phyloP scores from a whole-genome alignment of 768 basidiomycete species.

The Podaxis sp. region DNA sequence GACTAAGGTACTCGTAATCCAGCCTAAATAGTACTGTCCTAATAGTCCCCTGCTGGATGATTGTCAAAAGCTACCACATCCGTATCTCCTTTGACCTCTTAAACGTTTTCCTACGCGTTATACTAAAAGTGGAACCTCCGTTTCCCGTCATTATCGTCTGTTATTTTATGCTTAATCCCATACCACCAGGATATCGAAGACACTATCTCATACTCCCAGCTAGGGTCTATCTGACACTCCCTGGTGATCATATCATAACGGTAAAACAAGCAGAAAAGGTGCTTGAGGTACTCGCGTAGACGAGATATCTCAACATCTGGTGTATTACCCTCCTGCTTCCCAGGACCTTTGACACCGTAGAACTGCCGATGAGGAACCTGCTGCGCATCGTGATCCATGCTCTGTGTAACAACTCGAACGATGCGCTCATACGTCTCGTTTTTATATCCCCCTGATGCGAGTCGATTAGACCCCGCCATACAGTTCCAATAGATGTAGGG shows the following conservation, averaged over 20 bases:
- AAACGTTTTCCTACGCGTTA: neutral
- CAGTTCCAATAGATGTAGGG: constrained; percentile 39
- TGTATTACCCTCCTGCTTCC: neutral
- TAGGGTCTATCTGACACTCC: constrained; percentile 33
- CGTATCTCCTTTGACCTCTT: neutral
- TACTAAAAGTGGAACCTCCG: neutral
- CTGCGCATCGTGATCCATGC: constrained; percentile 32
- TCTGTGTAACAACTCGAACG: constrained; percentile 14
- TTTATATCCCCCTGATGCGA: constrained; percentile 29
- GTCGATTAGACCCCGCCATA: constrained; percentile 27
- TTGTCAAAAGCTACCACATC: no score
- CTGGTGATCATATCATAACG: constrained; percentile 34
- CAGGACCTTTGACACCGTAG: constrained; percentile 16
- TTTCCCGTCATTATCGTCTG: neutral
- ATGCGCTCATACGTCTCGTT: constrained; percentile 22
- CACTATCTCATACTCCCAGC: neutral
- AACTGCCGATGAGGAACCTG: constrained; percentile 31
- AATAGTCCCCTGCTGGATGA: no score
- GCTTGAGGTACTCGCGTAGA: constrained; percentile 35
- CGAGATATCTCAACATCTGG: constrained; percentile 17
- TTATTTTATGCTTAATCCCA: neutral
- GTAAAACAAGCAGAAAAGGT: constrained; percentile 35
- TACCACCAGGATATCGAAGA: neutral
- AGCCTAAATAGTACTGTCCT: no score
- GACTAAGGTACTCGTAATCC: no score